Percentiles rank a stretch among this genome's conserved stretches.
These are phyloP conservation scores for Hymenoscyphus linearis DNA, from an alignment of 2,329 filamentous ascomycete genomes.

Conservation along the genomic window DNA sequence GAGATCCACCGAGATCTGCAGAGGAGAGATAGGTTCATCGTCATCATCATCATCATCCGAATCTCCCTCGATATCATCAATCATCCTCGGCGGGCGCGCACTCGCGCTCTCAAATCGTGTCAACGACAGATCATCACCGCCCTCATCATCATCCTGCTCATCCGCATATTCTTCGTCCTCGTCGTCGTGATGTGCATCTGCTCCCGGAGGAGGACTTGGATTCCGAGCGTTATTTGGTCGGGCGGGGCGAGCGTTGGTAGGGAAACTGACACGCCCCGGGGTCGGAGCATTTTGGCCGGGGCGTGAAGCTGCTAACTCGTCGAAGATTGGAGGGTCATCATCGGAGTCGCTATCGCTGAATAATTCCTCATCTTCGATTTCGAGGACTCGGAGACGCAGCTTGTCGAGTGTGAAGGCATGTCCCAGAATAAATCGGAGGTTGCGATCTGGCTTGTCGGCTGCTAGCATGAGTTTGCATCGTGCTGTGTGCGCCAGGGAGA, in stretches of 20 bases:
- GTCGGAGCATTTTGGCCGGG: not conserved
- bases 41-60: conserved; percentile 12
- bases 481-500: conserved; percentile 18
- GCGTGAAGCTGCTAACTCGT: not conserved
- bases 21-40: conserved; percentile 1
- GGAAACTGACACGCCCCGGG: conserved; percentile 8
- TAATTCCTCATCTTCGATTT: conserved; percentile 18
- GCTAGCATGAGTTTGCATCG: conserved; percentile 22
- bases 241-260: not conserved
- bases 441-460: conserved; percentile 20
- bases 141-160: conserved; percentile 15
- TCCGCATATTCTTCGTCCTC: conserved; percentile 13
- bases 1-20: conserved; percentile 7
- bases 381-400: conserved; percentile 18
- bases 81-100: conserved; percentile 18
- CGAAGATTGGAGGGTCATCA: not conserved
- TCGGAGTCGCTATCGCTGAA: conserved; percentile 5
- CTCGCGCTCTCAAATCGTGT: conserved; percentile 17
- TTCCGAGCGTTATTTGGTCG: not conserved
- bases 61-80: conserved; percentile 13
- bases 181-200: conserved; percentile 1
- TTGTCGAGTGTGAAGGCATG: conserved; percentile 25
- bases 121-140: conserved; percentile 15
- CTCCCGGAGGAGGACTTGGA: conserved; percentile 14
- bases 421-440: conserved; percentile 22